phyloP scores from a whole-genome alignment of 164 flowering plant genomes.

The grape (Vitis vinifera) region ASM3070453v1 NC_081808.1:3053001-3053500 shows the following conservation, averaged over 20 bases:
- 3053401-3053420: conserved; percentile 13
- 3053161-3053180: conserved; percentile 7
- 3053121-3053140: background rate
- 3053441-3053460: conserved; percentile 14
- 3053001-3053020: background rate
- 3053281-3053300: background rate
- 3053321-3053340: background rate
- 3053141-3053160: conserved; percentile 11
- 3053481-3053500: conserved; percentile 23
- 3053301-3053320: conserved; percentile 2
- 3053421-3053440: conserved; percentile 18
- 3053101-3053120: conserved; percentile 10
- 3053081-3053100: background rate
- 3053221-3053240: background rate
- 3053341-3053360: background rate
- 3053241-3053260: too few relatives aligned
- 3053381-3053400: conserved; percentile 14
- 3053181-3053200: background rate
- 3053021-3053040: conserved; percentile 16
- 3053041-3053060: conserved; percentile 12
- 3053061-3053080: conserved; percentile 8
- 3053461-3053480: conserved; percentile 19
- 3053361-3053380: background rate
- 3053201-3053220: background rate
- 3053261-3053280: background rate